These are phyloP conservation scores for Geotrichum macrosporum DNA, from an alignment of 1,139 yeast genomes.

Conservation along the genomic window DNA sequence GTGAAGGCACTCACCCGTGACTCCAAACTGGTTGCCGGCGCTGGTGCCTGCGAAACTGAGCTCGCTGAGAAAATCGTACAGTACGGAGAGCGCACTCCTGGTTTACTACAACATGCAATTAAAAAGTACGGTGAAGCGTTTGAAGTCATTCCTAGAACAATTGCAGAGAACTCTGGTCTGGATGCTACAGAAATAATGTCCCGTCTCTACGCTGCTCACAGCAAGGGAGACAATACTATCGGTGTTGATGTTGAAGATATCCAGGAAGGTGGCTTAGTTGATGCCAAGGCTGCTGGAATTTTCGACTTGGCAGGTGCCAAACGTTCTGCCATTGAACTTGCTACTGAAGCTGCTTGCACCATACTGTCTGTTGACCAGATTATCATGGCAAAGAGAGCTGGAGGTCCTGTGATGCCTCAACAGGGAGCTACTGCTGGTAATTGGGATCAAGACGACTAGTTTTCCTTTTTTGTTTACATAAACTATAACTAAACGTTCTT, in stretches of 20 bases:
- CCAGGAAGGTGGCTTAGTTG: conserved; percentile 62
- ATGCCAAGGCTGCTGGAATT: conserved; percentile 64
- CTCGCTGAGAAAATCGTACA: conserved; percentile 72
- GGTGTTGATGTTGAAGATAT: conserved; percentile 73
- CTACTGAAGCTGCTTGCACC: conserved; percentile 93
- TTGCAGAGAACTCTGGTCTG: conserved; percentile 92
- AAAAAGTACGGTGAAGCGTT: conserved; percentile 92
- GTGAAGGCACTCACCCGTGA: conserved; percentile 85
- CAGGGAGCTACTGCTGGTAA: conserved; percentile 80
- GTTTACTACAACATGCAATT: conserved; percentile 85
- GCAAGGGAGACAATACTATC: conserved; percentile 35
- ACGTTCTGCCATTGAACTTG: conserved; percentile 82
- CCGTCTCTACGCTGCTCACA: conserved; percentile 80
- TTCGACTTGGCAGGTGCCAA: conserved; percentile 78
- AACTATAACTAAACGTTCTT: too few relatives aligned
- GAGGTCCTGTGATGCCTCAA: conserved; percentile 90
- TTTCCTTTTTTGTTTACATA: too few relatives aligned
- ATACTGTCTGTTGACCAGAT: conserved; percentile 87
- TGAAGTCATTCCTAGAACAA: conserved; percentile 86
- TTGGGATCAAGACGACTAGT: conserved; percentile 92
- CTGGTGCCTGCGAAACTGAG: conserved; percentile 95
- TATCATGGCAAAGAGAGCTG: conserved; percentile 92
- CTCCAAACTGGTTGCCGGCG: conserved; percentile 82
- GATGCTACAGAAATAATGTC: conserved; percentile 86
- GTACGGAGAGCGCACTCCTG: conserved; percentile 92